These are phyloP conservation scores for Aquilaria yunnanensis DNA, from an alignment of 345 rosid species.

Conservation along the genomic window DNA sequence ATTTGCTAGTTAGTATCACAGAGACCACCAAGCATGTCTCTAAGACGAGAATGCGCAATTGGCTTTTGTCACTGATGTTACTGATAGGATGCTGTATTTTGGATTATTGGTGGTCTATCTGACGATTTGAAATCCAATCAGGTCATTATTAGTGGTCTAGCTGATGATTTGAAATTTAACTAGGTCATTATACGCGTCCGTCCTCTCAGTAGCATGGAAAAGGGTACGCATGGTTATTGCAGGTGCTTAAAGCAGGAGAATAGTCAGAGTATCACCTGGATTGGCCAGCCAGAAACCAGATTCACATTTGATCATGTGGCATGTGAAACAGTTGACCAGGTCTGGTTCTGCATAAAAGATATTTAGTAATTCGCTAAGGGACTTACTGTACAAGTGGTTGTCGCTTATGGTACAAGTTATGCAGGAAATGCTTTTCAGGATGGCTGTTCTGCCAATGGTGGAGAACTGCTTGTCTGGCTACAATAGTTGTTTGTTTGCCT, in stretches of 20 bases:
- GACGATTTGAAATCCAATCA: slow-evolving; percentile 17
- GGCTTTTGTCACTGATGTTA: neutral
- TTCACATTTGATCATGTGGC: slow-evolving; percentile 91
- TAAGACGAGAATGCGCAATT: too few species aligned
- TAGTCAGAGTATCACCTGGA: slow-evolving; percentile 72
- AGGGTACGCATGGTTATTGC: slow-evolving; percentile 52
- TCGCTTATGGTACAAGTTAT: slow-evolving; percentile 10
- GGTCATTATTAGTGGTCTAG: slow-evolving; percentile 35
- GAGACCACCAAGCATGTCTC: too few species aligned
- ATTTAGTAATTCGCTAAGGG: neutral
- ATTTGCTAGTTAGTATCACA: too few species aligned
- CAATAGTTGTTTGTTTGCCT: slow-evolving; percentile 96
- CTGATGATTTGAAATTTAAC: slow-evolving; percentile 11
- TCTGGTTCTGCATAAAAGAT: slow-evolving; percentile 19
- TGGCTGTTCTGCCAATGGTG: slow-evolving; percentile 89
- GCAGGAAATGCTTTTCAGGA: slow-evolving; percentile 85
- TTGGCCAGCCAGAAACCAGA: slow-evolving; percentile 84
- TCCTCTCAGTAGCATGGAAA: slow-evolving; percentile 85
- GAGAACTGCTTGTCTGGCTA: slow-evolving; percentile 97
- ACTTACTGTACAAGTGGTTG: slow-evolving; percentile 1
- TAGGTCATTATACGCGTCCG: slow-evolving; percentile 84
- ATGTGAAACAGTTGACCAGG: slow-evolving; percentile 94
- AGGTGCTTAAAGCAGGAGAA: slow-evolving; percentile 94
- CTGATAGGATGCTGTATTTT: neutral
- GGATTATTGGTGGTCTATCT: neutral